These are phyloP conservation scores for Nitzschia sp. DNA, from an alignment of 108 stramenopile species.

Conservation along the genomic window DNA sequence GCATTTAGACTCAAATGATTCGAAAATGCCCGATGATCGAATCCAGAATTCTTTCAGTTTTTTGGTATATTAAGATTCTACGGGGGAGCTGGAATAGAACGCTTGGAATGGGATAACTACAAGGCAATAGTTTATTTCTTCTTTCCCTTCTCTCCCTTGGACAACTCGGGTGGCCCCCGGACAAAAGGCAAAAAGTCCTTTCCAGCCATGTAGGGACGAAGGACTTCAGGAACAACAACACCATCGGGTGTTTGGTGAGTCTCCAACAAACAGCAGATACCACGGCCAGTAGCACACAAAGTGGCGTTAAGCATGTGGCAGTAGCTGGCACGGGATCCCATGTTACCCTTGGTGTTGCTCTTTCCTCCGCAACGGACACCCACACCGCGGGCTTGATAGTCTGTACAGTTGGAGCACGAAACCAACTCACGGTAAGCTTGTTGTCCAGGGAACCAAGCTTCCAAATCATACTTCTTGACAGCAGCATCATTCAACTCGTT, in stretches of 20 bases:
- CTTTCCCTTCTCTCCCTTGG: conserved; percentile 76
- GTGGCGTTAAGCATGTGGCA: conserved; percentile 98
- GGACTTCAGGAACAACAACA: conserved; percentile 91
- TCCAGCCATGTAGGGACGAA: conserved; percentile 98
- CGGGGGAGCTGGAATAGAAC: no score
- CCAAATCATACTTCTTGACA: conserved; percentile 98
- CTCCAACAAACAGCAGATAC: conserved; percentile 98
- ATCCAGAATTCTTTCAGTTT: no score
- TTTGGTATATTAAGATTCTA: no score
- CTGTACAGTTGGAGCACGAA: conserved; percentile 98
- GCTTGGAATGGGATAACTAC: no score
- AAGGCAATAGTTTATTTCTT: conserved; percentile 38
- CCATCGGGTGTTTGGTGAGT: conserved; percentile 95
- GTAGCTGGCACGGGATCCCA: conserved; percentile 77
- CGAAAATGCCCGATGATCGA: no score
- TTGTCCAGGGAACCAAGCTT: conserved; percentile 99
- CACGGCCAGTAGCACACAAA: conserved; percentile 95
- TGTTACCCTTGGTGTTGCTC: conserved; percentile 74
- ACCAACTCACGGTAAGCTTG: conserved; percentile 97
- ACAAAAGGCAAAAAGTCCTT: conserved; percentile 98
- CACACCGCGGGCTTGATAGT: conserved; percentile 97
- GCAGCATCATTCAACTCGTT: conserved; percentile 98
- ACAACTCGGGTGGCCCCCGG: conserved; percentile 80
- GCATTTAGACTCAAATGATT: no score
- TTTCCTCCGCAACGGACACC: conserved; percentile 90